Evolutionary conservation across 192 early-diverging fungal genomes (phyloP), one percentile per base, ranked within the genome.

Genomic region (Spinellus fusiger): DNA sequence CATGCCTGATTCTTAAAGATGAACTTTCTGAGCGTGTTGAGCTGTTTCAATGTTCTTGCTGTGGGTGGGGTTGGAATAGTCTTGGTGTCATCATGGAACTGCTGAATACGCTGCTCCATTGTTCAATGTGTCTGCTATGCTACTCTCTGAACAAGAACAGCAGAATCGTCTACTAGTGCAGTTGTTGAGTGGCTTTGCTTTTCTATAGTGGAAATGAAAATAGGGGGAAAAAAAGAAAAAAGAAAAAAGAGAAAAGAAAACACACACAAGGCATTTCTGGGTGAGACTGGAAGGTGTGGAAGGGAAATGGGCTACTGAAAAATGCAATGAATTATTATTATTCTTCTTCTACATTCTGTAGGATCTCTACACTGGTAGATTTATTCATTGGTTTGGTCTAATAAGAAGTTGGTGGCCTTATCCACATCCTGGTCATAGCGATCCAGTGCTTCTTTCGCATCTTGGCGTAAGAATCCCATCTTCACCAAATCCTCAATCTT

Each of bases 401-500:
- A 74, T 38, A 91, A 74, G 66, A 84, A 89, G 73, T 91, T 91
- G 59, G 84, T 84, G 0, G 89, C 89, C 66, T 86, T 86, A 48
- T 80, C 77, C 13, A 85, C 55, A 64, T 91, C 87, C 65, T 88
- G 83, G 51, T 91, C 86, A 56, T 84, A 86, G 70, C 80, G 83
- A 49, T 89, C 80, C 54, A 91, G 71, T 1, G 89, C 89, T 16
- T 85, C 82, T 33, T 82, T 75, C 10, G 87, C 87, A 59, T 84
- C 81, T n/a, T 78, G 71, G 6, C 76, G 74, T 18, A 84, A 77
- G 65, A 91, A 91, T 5, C 89, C 89, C 87, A 91, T 89, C 56
- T 78, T 83, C 23, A 83, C 72, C 31, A 91, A 66, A n/a, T 80
- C 69, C 4, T 59, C 58, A 25, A 67, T 49, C 28, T 67, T 60